Evolutionary conservation across 495 filamentous ascomycete genomes (phyloP).

Genomic region (Talaromyces liani): DNA sequence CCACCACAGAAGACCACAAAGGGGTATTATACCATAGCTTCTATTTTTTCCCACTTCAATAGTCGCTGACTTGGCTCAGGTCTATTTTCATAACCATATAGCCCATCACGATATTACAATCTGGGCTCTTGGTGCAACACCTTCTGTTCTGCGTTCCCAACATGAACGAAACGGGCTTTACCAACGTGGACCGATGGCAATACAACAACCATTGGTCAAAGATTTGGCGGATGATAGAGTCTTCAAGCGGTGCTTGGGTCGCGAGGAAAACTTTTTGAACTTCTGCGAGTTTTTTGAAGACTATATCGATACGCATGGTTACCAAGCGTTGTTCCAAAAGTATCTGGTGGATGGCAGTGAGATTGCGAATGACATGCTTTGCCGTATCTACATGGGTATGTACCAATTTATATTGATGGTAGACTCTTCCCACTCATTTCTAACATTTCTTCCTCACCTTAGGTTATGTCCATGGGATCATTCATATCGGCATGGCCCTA

Average conservation of each 20-base stretch:
- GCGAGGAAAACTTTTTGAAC: background rate
- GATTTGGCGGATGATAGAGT: background rate
- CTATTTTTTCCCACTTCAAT: background rate
- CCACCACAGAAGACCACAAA: constrained; percentile 5
- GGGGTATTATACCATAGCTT: background rate
- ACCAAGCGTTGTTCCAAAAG: constrained; percentile 6
- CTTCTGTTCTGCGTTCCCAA: background rate
- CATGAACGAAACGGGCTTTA: constrained; percentile 1
- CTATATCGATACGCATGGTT: background rate
- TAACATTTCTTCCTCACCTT: background rate
- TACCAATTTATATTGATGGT: background rate
- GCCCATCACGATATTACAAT: constrained; percentile 3
- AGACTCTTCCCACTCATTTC: background rate
- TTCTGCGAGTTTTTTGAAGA: constrained; percentile 2
- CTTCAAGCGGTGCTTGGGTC: background rate
- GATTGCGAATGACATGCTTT: constrained; percentile 4
- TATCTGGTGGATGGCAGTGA: constrained; percentile 5
- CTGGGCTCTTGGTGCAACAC: constrained; percentile 6
- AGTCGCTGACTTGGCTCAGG: background rate
- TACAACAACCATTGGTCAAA: background rate
- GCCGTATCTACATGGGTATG: constrained; percentile 6
- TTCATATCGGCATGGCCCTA: constrained; percentile 2
- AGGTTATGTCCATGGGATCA: constrained; percentile 8
- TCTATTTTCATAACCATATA: constrained; percentile 8
- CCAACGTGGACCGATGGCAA: background rate